Percentiles rank a stretch among this genome's conserved stretches.
Evolutionary conservation across 441 rosid species (phyloP).

Genomic region (Erysimum pusillum): DNA sequence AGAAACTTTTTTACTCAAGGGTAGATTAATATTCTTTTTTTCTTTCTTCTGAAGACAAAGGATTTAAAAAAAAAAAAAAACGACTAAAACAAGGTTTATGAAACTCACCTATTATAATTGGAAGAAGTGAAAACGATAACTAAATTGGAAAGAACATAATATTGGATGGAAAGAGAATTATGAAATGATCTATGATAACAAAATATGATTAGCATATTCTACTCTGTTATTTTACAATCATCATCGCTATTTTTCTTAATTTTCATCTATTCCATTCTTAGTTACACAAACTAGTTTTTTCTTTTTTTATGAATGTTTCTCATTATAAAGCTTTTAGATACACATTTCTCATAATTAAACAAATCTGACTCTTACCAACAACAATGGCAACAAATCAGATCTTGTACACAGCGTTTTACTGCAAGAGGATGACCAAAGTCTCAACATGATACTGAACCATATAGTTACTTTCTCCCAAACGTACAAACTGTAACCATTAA

Average conservation of each 20-base stretch:
- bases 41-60: too few species aligned
- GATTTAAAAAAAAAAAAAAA: too few species aligned
- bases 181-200: background rate
- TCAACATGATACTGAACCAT: constrained; percentile 19
- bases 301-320: background rate
- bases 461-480: constrained; percentile 29
- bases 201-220: background rate
- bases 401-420: background rate
- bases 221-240: background rate
- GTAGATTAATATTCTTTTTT: too few species aligned
- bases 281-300: background rate
- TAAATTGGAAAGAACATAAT: background rate
- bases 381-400: constrained; percentile 13
- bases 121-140: background rate
- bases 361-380: background rate
- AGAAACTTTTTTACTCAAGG: too few species aligned
- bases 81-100: background rate
- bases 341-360: background rate
- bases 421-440: constrained; percentile 14
- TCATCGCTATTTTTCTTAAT: too few species aligned
- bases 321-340: background rate
- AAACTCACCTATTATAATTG: background rate
- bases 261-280: background rate
- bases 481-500: constrained; percentile 15
- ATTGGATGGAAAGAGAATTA: background rate